Percentiles rank a stretch among this genome's conserved stretches.
phyloP scores from a whole-genome alignment of 2,329 filamentous ascomycete species.

The Ciborinia camelliae region DNA sequence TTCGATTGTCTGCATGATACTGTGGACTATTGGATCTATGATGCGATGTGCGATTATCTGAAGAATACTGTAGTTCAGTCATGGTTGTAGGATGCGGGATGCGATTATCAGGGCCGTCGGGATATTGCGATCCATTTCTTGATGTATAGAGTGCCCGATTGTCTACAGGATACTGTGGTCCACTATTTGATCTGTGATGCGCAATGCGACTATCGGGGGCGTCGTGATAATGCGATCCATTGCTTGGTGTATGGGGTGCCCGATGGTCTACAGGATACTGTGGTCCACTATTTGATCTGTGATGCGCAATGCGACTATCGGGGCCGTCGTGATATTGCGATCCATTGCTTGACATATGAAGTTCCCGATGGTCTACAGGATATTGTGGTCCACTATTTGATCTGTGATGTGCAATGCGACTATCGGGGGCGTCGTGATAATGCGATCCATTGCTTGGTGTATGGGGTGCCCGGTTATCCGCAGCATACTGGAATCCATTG shows the following conservation, averaged over 20 bases:
- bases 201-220: not conserved
- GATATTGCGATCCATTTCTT: not conserved
- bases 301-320: not conserved
- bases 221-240: not conserved
- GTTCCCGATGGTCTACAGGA: not conserved
- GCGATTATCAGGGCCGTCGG: not conserved
- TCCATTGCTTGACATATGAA: not conserved
- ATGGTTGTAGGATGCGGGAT: not conserved
- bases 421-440: too few relatives aligned
- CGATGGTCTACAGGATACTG: not conserved
- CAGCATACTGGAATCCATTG: not conserved
- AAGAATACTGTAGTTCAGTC: not conserved
- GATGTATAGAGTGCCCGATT: not conserved
- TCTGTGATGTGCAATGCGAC: not conserved
- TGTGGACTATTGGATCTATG: not conserved
- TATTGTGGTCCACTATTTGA: not conserved
- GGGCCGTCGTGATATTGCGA: not conserved
- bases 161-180: not conserved
- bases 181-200: not conserved
- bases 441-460: not conserved
- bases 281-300: not conserved
- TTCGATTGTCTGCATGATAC: not conserved
- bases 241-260: not conserved
- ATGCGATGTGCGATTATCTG: not conserved
- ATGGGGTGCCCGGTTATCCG: not conserved